Base-by-base conservation (phyloP, 176 grass and related monocot species). In the Cenchrus fungigraminus region DNA sequence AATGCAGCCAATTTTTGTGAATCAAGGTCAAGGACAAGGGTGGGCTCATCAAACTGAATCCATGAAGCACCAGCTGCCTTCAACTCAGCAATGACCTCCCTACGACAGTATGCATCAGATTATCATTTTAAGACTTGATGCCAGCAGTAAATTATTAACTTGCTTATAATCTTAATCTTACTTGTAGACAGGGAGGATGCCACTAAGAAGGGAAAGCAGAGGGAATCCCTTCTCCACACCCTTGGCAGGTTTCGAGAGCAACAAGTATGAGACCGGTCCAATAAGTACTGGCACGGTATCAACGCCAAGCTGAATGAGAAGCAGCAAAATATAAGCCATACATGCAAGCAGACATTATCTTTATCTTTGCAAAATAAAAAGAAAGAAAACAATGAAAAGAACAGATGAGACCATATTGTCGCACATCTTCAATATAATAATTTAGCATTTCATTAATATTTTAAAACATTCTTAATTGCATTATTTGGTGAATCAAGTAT, bases 31-130 rank as follows among this genome's bases (percentile, higher is more conserved):
- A 86, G 84, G 42, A 97, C 92, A 79, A 97, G 92, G 6, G 92
- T 95, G 65, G 95, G 95, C 63, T 97, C 95, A 82, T 97, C 95
- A 81, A 97, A 91, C 84, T 97, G 95, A 78, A 97, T 95, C 95
- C 95, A 97, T 59, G 88, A 86, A 86, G 91, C 95, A 11, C 95
- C 95, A 51, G 95, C 95, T 77, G 91, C 86, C 87, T 95, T 97
- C 58, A 97, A 65, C 79, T 97, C 92, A 88, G 84, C 66, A 90
- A 95, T 93, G 86, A 93, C 95, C 86, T 91, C 85, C 92, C 95
- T 98, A 82, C 3, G 65, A 76, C 6, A 84, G 51, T 43, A 64
- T 34, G 13, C 6, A 58, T 71, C 76, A 75, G 59, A 80, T 89
- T 87, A 81, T 76, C 29, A 92, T 72, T 40, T 61, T 25, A 81